Percentiles rank a stretch among this genome's conserved stretches.
Conservation (phyloP, 306 rosid species). For the Quercus wislizeni region DNA sequence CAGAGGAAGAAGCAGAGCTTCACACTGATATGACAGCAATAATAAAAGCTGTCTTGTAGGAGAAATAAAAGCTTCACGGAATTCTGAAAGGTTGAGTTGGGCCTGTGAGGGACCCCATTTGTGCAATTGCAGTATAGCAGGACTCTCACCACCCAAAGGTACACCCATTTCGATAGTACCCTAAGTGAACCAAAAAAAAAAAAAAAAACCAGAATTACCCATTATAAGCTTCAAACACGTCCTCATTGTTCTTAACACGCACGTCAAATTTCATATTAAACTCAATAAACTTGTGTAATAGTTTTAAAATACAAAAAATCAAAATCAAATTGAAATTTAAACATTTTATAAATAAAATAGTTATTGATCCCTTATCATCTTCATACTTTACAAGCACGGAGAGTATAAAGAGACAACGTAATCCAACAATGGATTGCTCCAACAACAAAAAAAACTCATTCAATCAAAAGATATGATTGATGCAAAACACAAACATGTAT, state of each 20-base stretch:
- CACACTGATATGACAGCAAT: slow-evolving; percentile 60
- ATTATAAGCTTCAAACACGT: background rate
- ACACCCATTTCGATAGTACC: slow-evolving; percentile 51
- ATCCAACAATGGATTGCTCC: too few relatives aligned
- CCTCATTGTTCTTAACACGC: too few relatives aligned
- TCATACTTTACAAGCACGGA: too few relatives aligned
- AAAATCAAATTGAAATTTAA: too few relatives aligned
- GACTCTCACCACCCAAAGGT: slow-evolving; percentile 44
- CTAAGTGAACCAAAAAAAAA: slow-evolving; percentile 28
- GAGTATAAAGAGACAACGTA: too few relatives aligned
- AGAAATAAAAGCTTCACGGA: slow-evolving; percentile 80
- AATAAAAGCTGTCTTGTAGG: slow-evolving; percentile 69
- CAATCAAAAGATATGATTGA: too few relatives aligned
- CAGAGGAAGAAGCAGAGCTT: slow-evolving; percentile 85
- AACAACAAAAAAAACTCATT: background rate
- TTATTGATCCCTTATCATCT: too few relatives aligned
- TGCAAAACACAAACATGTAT: too few relatives aligned
- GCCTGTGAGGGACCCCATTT: slow-evolving; percentile 64
- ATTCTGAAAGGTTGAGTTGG: slow-evolving; percentile 58
- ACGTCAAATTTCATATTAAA: too few relatives aligned
- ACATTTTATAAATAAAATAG: too few relatives aligned
- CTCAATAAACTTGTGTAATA: too few relatives aligned
- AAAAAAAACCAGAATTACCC: background rate
- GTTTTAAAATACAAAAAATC: too few relatives aligned
- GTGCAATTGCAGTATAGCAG: slow-evolving; percentile 70